These are phyloP conservation scores for Termitomyces eurrhizus DNA, from an alignment of 768 basidiomycete genomes.

Conservation along the genomic window DNA sequence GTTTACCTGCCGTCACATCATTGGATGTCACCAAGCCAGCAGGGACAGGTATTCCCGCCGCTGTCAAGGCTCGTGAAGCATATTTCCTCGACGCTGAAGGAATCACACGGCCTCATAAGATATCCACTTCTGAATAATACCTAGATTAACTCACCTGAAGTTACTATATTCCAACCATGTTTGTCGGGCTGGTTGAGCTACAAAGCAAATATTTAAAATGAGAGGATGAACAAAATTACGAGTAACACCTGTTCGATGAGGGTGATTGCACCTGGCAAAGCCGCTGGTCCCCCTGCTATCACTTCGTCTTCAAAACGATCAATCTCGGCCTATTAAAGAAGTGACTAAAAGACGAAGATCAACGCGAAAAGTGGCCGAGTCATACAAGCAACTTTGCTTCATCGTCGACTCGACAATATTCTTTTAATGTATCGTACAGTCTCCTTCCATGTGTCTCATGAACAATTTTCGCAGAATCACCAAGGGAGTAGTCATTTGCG, in stretches of 20 bases:
- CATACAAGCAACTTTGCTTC: conserved; percentile 53
- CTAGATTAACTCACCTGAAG: conserved; percentile 49
- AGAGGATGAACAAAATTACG: not conserved
- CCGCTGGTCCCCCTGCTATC: conserved; percentile 54
- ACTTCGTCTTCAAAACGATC: conserved; percentile 78
- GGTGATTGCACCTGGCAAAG: conserved; percentile 60
- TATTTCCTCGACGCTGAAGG: conserved; percentile 68
- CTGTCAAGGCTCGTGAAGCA: conserved; percentile 60
- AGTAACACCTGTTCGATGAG: conserved; percentile 50
- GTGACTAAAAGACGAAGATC: not conserved
- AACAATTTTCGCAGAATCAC: conserved; percentile 41
- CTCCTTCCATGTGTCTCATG: conserved; percentile 74
- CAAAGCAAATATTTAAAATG: not conserved
- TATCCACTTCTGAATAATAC: not conserved
- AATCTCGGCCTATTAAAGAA: conserved; percentile 50
- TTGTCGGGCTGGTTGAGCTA: conserved; percentile 29
- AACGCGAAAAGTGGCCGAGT: not conserved
- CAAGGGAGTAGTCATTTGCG: conserved; percentile 54
- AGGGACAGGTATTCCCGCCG: conserved; percentile 59
- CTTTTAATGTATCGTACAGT: conserved; percentile 68
- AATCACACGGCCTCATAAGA: conserved; percentile 2
- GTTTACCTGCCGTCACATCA: conserved; percentile 73
- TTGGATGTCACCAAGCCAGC: conserved; percentile 69
- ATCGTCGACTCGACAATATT: conserved; percentile 61
- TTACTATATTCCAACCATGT: conserved; percentile 77